Evolutionary conservation across 768 basidiomycete species (phyloP), one percentile per base, ranked within the genome.

Genomic region (Tremella fuciformis): DNA sequence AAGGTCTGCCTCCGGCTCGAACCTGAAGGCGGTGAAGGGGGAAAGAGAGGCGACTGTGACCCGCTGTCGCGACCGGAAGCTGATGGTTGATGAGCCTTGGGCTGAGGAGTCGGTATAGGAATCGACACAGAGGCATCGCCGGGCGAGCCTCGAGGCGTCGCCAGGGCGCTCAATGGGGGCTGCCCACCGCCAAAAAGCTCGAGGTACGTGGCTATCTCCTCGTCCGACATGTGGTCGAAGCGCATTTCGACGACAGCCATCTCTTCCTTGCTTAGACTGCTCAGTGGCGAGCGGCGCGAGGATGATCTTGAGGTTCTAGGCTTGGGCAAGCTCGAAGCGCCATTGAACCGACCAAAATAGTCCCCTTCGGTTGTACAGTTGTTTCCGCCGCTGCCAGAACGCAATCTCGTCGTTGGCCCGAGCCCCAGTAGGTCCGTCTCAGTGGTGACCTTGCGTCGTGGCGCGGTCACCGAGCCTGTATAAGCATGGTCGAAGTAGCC

Each of bases 151-250:
- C 25, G 40, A 24, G 41, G 24, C 9, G 55, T 46, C 11, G 26
- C 8, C 24, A 48, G 29, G n/a, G 13, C 41, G n/a, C 48, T 50
- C 48, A 8, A 8, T 11, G 22, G 8, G 4, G 16, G 6, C 22
- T 15, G 42, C 8, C n/a, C n/a, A 38, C 24, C 3, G 8, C 40
- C 50, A 48, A 49, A 53, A 8, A 9, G 29, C 2, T 13, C 47
- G 24, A 58, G 46, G 8, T 47, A 50, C n/a, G n/a, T 34, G 53
- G 18, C 13, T n/a, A 71, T 22, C 55, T 69, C 65, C 8, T 37
- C 42, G 49, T 71, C 65, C 8, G 60, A 42, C 67, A 71, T 66
- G 22, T 65, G 55, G 42, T 69, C 67, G 39, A 67, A 71, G 19
- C 64, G 53, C 24, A 57, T 62, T 39, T 64, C 59, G 7, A 64